Evolutionary conservation across 2,329 filamentous ascomycete genomes (phyloP).

Genomic region (Gliomastix tumulicola): DNA sequence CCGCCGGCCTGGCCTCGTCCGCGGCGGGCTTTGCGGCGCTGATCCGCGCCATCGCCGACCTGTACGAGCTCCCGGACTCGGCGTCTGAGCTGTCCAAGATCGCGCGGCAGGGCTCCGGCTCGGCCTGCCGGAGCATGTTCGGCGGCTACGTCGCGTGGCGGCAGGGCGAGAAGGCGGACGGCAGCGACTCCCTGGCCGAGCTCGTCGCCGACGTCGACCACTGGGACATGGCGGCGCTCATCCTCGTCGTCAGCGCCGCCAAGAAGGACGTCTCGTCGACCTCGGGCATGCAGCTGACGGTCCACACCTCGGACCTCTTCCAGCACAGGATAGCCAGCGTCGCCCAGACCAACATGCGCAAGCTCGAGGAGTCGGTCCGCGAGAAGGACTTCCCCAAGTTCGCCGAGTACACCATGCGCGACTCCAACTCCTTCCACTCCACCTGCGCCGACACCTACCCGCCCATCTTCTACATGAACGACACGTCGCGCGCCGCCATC

Average conservation of each 20-base stretch:
- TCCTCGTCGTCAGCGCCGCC: conserved; percentile 84
- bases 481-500: conserved; percentile 81
- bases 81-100: conserved; percentile 82
- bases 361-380: conserved; percentile 77
- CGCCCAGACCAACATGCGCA: conserved; percentile 75
- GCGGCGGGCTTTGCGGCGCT: conserved; percentile 64
- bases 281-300: conserved; percentile 94
- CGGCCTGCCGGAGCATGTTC: conserved; percentile 87
- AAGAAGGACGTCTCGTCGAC: conserved; percentile 96
- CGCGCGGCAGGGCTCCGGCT: conserved; percentile 89
- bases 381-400: conserved; percentile 79
- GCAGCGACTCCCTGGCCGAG: conserved; percentile 80
- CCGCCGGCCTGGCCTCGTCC: conserved; percentile 75
- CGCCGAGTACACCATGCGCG: conserved; percentile 87
- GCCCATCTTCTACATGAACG: conserved; percentile 98
- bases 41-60: conserved; percentile 80
- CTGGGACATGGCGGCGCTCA: conserved; percentile 91
- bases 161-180: conserved; percentile 67
- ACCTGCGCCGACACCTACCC: conserved; percentile 92
- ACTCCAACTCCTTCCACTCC: conserved; percentile 96
- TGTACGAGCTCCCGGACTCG: conserved; percentile 78
- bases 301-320: conserved; percentile 86
- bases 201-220: conserved; percentile 82
- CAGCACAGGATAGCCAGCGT: conserved; percentile 65
- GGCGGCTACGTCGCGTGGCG: conserved; percentile 96